Base-by-base conservation (phyloP, 1,139 yeast species). In the Schwanniomyces etchellsii region DNA sequence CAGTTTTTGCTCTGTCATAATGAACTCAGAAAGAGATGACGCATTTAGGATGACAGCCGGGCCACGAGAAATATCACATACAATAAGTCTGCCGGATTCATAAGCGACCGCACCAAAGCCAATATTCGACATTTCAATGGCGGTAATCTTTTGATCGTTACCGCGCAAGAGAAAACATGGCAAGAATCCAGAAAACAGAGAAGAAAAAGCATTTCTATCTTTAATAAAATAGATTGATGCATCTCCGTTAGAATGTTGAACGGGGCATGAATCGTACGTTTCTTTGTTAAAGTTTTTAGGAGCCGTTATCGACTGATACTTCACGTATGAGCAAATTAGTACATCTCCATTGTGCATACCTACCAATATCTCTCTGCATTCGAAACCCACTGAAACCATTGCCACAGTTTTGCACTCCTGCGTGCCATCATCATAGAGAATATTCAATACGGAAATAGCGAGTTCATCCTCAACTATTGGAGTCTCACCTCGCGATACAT, bases 101-200 rank as follows among this genome's bases (percentile, higher is more conserved):
- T 84, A 88, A 1, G 84, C 95, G 29, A 85, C 63, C 1, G 88
- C 95, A 4, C 83, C 85, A 60, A 91, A 88, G 0, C 96, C 96
- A 30, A 86, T 66, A 39, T 82, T 74, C 39, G 89, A 79, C 53
- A 83, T 72, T 33, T 70, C 69, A 29, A 89, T 44, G 2, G 84
- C 73, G 0, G 89, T 65, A 3, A 83, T 77, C 28, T 39, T 39
- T 20, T 69, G 73, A 5, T 63, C 60, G 4, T 42, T 43, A 12
- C 47, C 48, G 20, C 47, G 53, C 32, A 67, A 44, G 26, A 66
- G 64, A 27, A 74, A 67, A 15, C 65, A 61, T 0, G 97, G 97
- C 44, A 86, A 55, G 45, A 86, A 88, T 0, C 64, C 55, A 4
- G 58, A 48, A 1, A 61, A 42, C 11, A 40, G 41, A 0, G 66